phyloP scores from a whole-genome alignment of 1,284 basidiomycete species.

The Moesziomyces sp. region DNA sequence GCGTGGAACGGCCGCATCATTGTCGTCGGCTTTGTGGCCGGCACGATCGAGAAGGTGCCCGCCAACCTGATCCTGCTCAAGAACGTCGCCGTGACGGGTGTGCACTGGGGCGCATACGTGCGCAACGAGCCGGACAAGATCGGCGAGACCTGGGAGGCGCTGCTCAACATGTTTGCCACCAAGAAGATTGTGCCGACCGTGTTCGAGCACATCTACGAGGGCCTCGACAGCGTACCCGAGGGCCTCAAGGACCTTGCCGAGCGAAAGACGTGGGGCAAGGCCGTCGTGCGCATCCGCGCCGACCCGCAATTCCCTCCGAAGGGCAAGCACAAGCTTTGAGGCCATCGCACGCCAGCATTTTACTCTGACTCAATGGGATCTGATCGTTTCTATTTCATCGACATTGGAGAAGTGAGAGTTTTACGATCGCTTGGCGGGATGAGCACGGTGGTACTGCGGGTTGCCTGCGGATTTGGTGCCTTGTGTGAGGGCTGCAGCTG shows the following conservation, averaged over 20 bases:
- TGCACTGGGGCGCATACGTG: conserved; percentile 57
- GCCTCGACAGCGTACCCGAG: conserved; percentile 76
- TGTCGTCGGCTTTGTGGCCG: conserved; percentile 77
- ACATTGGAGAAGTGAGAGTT: neutral
- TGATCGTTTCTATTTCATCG: no score
- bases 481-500: conserved; percentile 34
- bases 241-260: conserved; percentile 73
- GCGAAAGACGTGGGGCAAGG: conserved; percentile 93
- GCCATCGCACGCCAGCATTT: neutral
- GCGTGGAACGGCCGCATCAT: conserved; percentile 92
- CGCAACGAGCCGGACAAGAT: conserved; percentile 76
- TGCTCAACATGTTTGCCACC: conserved; percentile 78
- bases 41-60: conserved; percentile 62
- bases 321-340: conserved; percentile 51
- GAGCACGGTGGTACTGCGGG: conserved; percentile 57
- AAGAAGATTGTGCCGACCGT: conserved; percentile 78
- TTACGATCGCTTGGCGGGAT: conserved; percentile 29
- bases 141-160: conserved; percentile 77
- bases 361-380: neutral
- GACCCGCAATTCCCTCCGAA: conserved; percentile 51
- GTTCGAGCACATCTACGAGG: conserved; percentile 79
- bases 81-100: conserved; percentile 73
- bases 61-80: conserved; percentile 89
- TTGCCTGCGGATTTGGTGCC: conserved; percentile 43
- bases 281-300: conserved; percentile 74